Conservation (phyloP, 352 stramenopile genomes). For the Achlya hypogyna region DNA sequence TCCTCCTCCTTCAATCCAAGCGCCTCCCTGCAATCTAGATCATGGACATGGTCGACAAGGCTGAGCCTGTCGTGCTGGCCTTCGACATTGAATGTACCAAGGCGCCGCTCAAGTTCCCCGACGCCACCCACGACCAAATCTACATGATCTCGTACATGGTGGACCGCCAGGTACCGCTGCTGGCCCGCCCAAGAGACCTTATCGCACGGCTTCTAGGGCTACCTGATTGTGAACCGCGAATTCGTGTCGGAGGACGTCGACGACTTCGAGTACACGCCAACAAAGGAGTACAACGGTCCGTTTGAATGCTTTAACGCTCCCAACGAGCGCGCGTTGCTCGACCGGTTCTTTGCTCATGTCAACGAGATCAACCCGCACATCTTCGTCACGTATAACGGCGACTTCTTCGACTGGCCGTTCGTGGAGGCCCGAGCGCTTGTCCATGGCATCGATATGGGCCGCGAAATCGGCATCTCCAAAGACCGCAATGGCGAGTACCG, state of each 20-base stretch:
- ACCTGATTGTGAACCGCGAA: conserved; percentile 95
- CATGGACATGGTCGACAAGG: conserved; percentile 87
- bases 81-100: conserved; percentile 99
- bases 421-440: conserved; percentile 87
- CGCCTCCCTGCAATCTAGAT: neutral
- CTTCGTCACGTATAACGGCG: conserved; percentile 99
- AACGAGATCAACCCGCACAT: conserved; percentile 93
- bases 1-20: neutral
- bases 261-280: conserved; percentile 99
- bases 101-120: conserved; percentile 97
- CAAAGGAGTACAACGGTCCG: conserved; percentile 82
- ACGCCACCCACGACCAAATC: conserved; percentile 91
- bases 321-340: conserved; percentile 73
- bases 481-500: conserved; percentile 79
- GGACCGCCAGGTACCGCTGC: conserved; percentile 42
- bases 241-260: conserved; percentile 96
- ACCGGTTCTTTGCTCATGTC: conserved; percentile 87
- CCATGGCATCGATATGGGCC: conserved; percentile 50
- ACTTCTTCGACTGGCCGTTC: conserved; percentile 99
- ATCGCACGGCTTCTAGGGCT: conserved; percentile 56
- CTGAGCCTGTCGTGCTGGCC: conserved; percentile 91
- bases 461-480: conserved; percentile 23
- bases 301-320: conserved; percentile 97
- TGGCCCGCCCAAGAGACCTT: neutral
- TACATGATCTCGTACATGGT: conserved; percentile 99